Evolutionary conservation across 1,284 basidiomycete species (phyloP).

Genomic region (Trichosporon sp.): DNA sequence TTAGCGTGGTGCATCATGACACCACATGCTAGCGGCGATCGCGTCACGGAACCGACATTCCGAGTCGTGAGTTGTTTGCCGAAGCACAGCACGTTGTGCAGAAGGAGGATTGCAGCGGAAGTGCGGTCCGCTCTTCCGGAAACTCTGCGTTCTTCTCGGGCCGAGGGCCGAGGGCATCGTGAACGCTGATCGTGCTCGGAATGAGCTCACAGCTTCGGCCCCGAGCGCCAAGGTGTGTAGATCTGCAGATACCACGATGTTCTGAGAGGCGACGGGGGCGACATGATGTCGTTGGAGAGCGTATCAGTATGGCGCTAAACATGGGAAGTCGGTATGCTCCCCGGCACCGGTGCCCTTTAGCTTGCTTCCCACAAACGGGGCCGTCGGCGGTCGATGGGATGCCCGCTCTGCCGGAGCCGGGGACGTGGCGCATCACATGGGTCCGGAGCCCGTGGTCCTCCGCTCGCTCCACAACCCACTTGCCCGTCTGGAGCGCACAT

Average conservation of each 20-base stretch:
- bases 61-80: background rate
- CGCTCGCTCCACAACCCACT: background rate
- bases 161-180: no score
- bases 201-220: no score
- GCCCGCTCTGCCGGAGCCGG: no score
- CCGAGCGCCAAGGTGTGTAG: no score
- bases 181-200: no score
- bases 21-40: constrained; percentile 7
- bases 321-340: background rate
- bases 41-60: background rate
- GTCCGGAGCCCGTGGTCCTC: background rate
- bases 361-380: background rate
- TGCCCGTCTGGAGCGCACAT: background rate
- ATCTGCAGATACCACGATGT: no score
- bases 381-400: no score
- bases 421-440: background rate
- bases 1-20: background rate
- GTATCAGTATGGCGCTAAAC: no score
- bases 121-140: background rate
- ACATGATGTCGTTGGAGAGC: no score
- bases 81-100: no score
- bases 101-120: background rate
- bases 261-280: no score
- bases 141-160: background rate
- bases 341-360: background rate